Conservation (phyloP, 73 alveolate genomes). For the Tetrahymena thermophila region DNA sequence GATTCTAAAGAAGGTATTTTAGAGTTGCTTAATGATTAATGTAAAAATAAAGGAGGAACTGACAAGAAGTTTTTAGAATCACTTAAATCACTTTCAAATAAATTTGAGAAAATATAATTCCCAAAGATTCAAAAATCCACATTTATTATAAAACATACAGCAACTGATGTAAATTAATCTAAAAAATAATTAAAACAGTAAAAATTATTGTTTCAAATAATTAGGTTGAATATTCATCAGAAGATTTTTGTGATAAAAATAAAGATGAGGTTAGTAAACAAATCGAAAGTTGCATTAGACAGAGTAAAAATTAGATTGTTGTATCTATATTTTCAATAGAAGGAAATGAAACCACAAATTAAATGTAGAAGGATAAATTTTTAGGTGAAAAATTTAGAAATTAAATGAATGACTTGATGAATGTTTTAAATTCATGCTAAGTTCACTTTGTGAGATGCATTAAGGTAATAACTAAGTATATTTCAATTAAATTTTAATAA, state of each 20-base stretch:
- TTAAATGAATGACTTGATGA: conserved; percentile 86
- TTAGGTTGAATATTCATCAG: conserved; percentile 63
- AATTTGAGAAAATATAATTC: background rate
- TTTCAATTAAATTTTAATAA: background rate
- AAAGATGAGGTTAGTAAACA: conserved; percentile 78
- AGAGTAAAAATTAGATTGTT: conserved; percentile 71
- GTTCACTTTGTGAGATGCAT: conserved; percentile 90
- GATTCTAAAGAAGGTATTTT: conserved; percentile 60
- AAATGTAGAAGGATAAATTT: conserved; percentile 32
- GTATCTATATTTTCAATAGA: conserved; percentile 76
- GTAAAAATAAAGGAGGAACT: conserved; percentile 40
- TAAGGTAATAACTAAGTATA: conserved; percentile 2
- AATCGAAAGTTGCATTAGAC: conserved; percentile 31
- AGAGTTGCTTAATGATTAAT: conserved; percentile 53
- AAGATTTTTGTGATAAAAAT: conserved; percentile 82
- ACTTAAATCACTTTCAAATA: conserved; percentile 28
- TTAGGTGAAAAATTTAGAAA: conserved; percentile 81
- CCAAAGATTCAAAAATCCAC: background rate
- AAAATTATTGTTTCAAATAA: background rate
- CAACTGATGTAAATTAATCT: conserved; percentile 47
- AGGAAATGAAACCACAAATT: conserved; percentile 4
- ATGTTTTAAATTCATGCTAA: conserved; percentile 75
- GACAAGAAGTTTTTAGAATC: conserved; percentile 16
- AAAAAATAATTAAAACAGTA: background rate
- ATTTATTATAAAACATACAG: conserved; percentile 71